Evolutionary conservation across 129 eudicot species (phyloP).

Genomic region (Pulicaria dysenterica): DNA sequence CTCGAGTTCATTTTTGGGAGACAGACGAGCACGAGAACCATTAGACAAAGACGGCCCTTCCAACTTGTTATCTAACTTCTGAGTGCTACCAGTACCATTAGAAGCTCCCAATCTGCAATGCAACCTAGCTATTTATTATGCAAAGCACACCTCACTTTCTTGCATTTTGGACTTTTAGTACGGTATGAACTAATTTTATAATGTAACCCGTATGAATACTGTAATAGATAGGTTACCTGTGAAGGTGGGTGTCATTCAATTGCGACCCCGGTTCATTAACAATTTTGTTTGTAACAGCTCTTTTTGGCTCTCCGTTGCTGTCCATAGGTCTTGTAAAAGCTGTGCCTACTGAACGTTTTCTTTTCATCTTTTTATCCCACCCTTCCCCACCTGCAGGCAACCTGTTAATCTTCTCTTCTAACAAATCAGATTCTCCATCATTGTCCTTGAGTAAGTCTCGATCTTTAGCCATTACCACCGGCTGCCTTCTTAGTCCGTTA

Average conservation of each 20-base stretch:
- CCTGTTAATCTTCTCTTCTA: conserved; percentile 71
- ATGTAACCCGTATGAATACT: conserved; percentile 14
- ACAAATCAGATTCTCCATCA: conserved; percentile 58
- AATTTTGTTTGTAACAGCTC: conserved; percentile 55
- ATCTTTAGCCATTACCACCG: conserved; percentile 55
- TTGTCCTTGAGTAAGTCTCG: conserved; percentile 61
- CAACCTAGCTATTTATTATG: conserved; percentile 1
- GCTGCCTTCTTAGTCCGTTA: conserved; percentile 64
- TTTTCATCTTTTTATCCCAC: conserved; percentile 92
- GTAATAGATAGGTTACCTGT: conserved; percentile 49
- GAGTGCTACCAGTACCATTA: conserved; percentile 44
- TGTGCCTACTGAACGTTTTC: conserved; percentile 80
- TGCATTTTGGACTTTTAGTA: not conserved
- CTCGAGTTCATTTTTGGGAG: conserved; percentile 66
- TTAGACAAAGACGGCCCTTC: conserved; percentile 59
- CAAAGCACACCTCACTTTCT: conserved; percentile 11
- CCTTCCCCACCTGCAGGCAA: conserved; percentile 90
- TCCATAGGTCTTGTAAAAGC: conserved; percentile 61
- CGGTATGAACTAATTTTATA: not conserved
- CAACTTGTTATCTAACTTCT: conserved; percentile 62
- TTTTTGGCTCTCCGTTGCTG: conserved; percentile 62
- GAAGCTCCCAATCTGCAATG: conserved; percentile 62
- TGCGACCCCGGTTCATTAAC: conserved; percentile 54
- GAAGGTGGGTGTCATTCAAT: conserved; percentile 50
- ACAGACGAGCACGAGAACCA: conserved; percentile 52